Evolutionary conservation across 306 rosid genomes (phyloP), one percentile per base, ranked within the genome.

Genomic region (Prosopis cineraria): DNA sequence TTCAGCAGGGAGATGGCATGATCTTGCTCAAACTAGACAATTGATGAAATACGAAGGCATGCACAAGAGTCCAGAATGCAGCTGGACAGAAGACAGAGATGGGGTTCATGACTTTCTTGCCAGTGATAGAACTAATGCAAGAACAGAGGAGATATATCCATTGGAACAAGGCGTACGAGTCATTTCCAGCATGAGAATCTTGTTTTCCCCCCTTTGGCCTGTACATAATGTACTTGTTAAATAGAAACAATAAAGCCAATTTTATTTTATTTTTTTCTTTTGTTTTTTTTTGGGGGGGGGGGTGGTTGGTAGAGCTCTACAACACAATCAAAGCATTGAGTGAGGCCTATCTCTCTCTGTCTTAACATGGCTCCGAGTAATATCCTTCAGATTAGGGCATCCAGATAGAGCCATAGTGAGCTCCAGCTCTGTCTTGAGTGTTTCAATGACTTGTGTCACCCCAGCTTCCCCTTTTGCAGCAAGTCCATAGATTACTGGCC

Each of bases 61-160:
- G 87, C 82, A 83, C 31, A 87, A 87, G 84, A 78, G 73, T 82
- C 93, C 93, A 2, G 93, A 89, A 52, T 89, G 93, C 81, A 89
- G 89, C 82, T 89, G 90, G 93, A 83, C 85, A 70, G 93, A 89
- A 83, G 88, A 85, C 69, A 85, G 68, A 55, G 88, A 85, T 53
- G 85, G 85, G n/a, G 25, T 83, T 67, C 91, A 87, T 73, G 85
- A 77, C 50, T 89, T 89, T 79, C 88, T 83, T 71, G 87, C 89
- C 53, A 69, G 84, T 79, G 93, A 89, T 55, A 81, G 59, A 82
- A 72, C 78, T 60, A 88, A 84, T 70, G 64, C 47, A 43, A 84
- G 75, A 81, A 48, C 77, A 59, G 68, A 74, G 1, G 90, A 87
- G 78, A 89, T 87, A 67, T 85, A 81, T 55, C 76, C 34, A 84